Base-by-base conservation (phyloP, 768 basidiomycete species). In the Suillus spraguei region DNA sequence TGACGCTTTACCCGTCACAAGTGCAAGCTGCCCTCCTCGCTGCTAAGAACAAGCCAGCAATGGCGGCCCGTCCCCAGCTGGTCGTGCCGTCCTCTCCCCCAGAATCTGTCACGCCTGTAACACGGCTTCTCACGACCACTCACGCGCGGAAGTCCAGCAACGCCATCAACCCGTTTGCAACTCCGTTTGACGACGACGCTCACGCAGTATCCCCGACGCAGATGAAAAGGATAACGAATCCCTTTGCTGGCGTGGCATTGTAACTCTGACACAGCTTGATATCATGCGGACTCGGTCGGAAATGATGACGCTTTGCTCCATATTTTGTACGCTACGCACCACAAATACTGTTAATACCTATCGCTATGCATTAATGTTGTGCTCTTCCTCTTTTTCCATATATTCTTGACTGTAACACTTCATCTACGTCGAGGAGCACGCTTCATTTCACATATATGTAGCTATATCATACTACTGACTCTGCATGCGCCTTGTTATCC, bases 141-240 rank as follows among this genome's bases (percentile, higher is more conserved):
- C 74, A 82, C 68, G 77, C 79, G 22, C 77, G 79, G 64, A 72
- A 79, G 66, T 76, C 81, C 58, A 63, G 64, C 58, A 68, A 64
- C 16, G 36, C 64, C 53, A 65, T 70, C 53, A 73, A 85, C 70
- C 91, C 91, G 60, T 92, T 92, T 70, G 82, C 85, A 63, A 91
- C 90, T 59, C 91, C 91, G 9, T 92, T 92, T 74, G 91, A 92
- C 72, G 90, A 91, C 70, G 89, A 90, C 71, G 80, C 84, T 62
- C 69, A 69, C 39, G 73, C 79, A 41, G 70, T 67, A 55, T 66
- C 66, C 42, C 70, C 76, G 16, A 62, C 66, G 4, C 72, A 69
- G 67, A 70, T 74, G 64, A 83, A 81, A 77, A 83, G 82, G 68
- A 78, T 79, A 65, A 82, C 82, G 61, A 87, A 88, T 73, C 85